Base-by-base conservation (phyloP, 768 basidiomycete species). In the Lenzites betulinus region DNA sequence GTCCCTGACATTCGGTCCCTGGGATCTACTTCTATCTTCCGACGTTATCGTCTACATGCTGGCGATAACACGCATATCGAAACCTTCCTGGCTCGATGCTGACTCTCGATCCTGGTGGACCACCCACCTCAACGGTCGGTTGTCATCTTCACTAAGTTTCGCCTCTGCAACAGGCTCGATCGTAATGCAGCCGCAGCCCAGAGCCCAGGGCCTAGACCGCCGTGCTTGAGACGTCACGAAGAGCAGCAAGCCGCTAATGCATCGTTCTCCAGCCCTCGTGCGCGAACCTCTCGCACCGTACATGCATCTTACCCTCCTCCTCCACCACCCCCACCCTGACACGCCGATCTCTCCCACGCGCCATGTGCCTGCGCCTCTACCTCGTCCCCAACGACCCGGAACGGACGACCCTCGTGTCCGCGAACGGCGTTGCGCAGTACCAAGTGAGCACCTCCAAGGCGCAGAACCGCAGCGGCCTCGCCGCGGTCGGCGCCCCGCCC, bases 391-490 rank as follows among this genome's bases (percentile, higher is more conserved):
- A 83, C 68, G 77, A 83, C 61, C 81, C 81, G 8, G 75, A 79
- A 63, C 75, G 77, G 55, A 81, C 81, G 8, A 74, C 77, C 15
- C 72, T 85, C 47, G 74, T 84, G 26, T 83, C 83, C 15, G 69
- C 78, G 22, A 81, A 81, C 64, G 82, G 83, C 26, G 76, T 78
- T 39, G 75, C 78, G 20, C 80, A 82, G 62, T 85, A 83, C 66
- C 75, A 75, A 57, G 73, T 84, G 60, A 71, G 69, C 25, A 84
- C 84, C 15, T 30, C 64, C 15, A 64, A 61, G 43, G 65, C 70
- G 57, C 72, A 76, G 49, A 61, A 69, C 30, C 69, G 30, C 30
- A 33, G 30, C 30, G 30, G 30, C 30, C 30, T 33, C 30, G 30
- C 30, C 30, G 30, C 30, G 30, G 30, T 70, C 33, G 20, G 22